Conservation (phyloP, 306 rosid species). For the Hippophae rhamnoides region DNA sequence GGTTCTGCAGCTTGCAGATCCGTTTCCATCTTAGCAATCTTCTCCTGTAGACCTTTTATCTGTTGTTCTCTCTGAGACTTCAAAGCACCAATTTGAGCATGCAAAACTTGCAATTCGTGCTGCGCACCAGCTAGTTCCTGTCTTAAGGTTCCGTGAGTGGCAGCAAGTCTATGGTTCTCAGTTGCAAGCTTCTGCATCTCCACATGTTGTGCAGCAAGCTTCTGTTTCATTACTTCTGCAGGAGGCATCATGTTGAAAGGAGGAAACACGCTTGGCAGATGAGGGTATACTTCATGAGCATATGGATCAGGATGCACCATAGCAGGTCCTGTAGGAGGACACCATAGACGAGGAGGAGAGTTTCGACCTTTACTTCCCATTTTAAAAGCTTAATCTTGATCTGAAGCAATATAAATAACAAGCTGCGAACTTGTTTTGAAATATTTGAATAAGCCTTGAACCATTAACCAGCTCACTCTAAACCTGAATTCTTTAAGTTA, state of each 20-base stretch:
- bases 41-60: constrained; percentile 41
- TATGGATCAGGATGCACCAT: constrained; percentile 39
- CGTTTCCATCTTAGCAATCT: constrained; percentile 67
- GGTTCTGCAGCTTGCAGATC: constrained; percentile 54
- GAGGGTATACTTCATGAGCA: constrained; percentile 37
- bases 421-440: background rate
- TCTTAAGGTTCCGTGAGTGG: constrained; percentile 67
- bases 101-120: constrained; percentile 75
- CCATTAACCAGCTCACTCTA: no score
- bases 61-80: constrained; percentile 81
- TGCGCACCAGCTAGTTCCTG: constrained; percentile 88
- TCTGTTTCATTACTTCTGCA: constrained; percentile 83
- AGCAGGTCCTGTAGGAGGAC: constrained; percentile 51
- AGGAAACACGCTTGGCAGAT: constrained; percentile 30
- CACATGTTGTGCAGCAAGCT: constrained; percentile 79
- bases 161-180: constrained; percentile 81
- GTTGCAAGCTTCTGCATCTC: constrained; percentile 78
- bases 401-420: background rate
- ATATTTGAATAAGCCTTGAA: no score
- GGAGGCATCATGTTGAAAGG: constrained; percentile 67
- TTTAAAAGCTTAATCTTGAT: constrained; percentile 9
- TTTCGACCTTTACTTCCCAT: constrained; percentile 92
- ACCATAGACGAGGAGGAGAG: constrained; percentile 57
- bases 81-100: constrained; percentile 52
- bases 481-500: no score